phyloP scores from a whole-genome alignment of 129 eudicot species.

The Centrapalus pauciflorus region DNA sequence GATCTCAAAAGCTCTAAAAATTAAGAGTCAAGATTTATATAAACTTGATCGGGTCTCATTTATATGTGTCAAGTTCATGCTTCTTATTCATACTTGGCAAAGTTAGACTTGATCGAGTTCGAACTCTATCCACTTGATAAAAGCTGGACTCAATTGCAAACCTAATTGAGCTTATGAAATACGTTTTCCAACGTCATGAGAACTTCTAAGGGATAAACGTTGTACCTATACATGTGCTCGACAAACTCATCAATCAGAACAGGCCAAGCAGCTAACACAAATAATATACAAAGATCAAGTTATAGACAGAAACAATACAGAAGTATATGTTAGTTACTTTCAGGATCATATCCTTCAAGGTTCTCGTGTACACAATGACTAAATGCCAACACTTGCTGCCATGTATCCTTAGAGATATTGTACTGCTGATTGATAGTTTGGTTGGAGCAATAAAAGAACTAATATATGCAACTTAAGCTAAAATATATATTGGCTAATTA shows the following conservation, averaged over 20 bases:
- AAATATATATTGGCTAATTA: background rate
- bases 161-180: background rate
- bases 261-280: conserved; percentile 82
- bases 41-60: too few relatives aligned
- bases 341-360: conserved; percentile 90
- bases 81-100: too few relatives aligned
- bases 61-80: too few relatives aligned
- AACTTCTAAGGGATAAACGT: conserved; percentile 2
- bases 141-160: background rate
- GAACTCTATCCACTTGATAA: too few relatives aligned
- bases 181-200: background rate
- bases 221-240: conserved; percentile 88
- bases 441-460: background rate
- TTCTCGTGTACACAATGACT: conserved; percentile 86
- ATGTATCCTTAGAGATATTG: conserved; percentile 91
- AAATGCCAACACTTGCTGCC: conserved; percentile 87
- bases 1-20: too few relatives aligned
- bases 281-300: background rate
- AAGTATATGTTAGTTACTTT: conserved; percentile 41
- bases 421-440: conserved; percentile 56
- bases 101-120: too few relatives aligned
- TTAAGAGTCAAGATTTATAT: too few relatives aligned
- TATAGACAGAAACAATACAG: background rate
- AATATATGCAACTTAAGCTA: too few relatives aligned
- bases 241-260: conserved; percentile 80